Evolutionary conservation across 23 red algal genomes (phyloP), one percentile per base, ranked within the genome.

Genomic region (Agarophyton chilense): DNA sequence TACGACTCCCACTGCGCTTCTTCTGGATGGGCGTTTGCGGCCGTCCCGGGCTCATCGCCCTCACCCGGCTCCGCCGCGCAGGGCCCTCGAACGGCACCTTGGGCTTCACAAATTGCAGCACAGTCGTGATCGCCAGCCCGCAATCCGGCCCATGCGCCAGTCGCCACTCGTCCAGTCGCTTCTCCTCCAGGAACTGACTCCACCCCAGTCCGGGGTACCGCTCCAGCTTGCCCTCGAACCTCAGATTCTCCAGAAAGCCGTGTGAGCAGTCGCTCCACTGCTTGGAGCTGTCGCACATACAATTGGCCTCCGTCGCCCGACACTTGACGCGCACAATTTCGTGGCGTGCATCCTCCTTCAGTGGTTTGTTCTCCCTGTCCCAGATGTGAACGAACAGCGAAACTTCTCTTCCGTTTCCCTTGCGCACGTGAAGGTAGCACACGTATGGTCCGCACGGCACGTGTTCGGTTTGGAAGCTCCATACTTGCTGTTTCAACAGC

Each of bases 401-500:
- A 10, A 88, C 84, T 41, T 88, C 84, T 4, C 60, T 41, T 2
- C 84, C 84, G 28, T 12, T 41, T 1, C 84, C 72, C 51, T 88
- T 88, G 42, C 84, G 65, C 46, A 88, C 84, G 51, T 88, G 84
- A 3, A 88, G 40, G 39, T 88, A 88, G 40, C 84, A 88, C 0
- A 88, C 55, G 66, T 88, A 88, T 4, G 84, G 84, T 7, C 84
- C 84, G 33, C 84, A 88, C 35, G 53, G 41, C 14, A 88, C 84
- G 51, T 88, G 84, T 24, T 88, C 84, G 5, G 84, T 88, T 47
- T 88, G 84, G 40, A 88, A 88, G 32, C 68, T 77, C 84, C 84
- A 88, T 18, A 28, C 32, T 19, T 77, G 25, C 22, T 88, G 49
- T 41, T 75, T 72, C 2, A 88, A 49, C 33, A 88, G 84, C 49